A percentile compares a stretch with the other conserved stretches of the same genome.
Evolutionary conservation across 75 land plant genomes (phyloP).

Genomic region (Picea glauca): DNA sequence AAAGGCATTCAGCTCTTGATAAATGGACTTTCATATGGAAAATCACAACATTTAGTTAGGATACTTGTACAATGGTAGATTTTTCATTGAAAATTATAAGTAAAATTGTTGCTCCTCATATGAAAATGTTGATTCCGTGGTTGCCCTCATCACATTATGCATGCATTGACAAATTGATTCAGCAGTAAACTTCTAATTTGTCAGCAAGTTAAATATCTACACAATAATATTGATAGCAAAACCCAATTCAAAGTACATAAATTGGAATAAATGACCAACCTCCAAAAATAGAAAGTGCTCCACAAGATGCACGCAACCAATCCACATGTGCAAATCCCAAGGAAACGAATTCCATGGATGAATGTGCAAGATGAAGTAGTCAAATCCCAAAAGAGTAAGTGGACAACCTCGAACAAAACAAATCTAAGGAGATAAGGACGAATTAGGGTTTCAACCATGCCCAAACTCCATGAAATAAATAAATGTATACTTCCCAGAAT

Average conservation of each 20-base stretch:
- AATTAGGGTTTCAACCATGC: too few relatives aligned
- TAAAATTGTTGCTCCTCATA: neutral
- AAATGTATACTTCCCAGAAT: too few relatives aligned
- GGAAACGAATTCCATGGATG: too few relatives aligned
- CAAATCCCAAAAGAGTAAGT: too few relatives aligned
- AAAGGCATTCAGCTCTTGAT: neutral
- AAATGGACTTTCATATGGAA: neutral
- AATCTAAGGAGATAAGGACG: too few relatives aligned
- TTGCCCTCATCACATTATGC: neutral
- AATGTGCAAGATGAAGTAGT: too few relatives aligned
- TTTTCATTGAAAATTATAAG: neutral
- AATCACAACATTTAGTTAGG: neutral
- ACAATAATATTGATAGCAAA: neutral
- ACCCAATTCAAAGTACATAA: neutral
- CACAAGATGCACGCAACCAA: too few relatives aligned
- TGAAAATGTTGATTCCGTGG: neutral
- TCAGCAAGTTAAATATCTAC: neutral
- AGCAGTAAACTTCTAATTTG: too few relatives aligned
- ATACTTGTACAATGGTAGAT: neutral
- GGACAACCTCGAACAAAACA: too few relatives aligned
- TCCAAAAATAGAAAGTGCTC: too few relatives aligned
- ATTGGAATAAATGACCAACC: neutral
- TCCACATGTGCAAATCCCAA: too few relatives aligned
- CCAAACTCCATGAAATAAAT: too few relatives aligned
- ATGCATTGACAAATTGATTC: neutral